phyloP scores from a whole-genome alignment of 1,139 yeast genomes.

The Yamadazyma dendronema region DNA sequence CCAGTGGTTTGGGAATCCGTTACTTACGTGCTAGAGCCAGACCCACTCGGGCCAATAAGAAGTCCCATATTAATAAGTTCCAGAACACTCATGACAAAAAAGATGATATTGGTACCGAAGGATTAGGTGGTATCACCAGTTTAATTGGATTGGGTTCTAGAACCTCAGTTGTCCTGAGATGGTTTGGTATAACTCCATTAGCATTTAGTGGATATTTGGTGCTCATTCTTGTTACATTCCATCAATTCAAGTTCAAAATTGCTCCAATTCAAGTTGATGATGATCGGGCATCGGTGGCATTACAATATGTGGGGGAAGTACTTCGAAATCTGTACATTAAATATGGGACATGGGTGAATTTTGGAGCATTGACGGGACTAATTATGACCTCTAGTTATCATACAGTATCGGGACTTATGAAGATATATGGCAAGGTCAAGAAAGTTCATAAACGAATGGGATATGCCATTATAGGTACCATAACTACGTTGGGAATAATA shows the following conservation, averaged over 20 bases:
- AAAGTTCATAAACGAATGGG: constrained; percentile 34
- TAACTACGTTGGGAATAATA: constrained; percentile 25
- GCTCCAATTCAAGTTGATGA: constrained; percentile 58
- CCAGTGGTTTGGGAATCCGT: constrained; percentile 54
- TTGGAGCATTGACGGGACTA: constrained; percentile 19
- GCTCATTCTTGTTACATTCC: constrained; percentile 45
- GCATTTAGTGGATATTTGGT: constrained; percentile 61
- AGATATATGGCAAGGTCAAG: constrained; percentile 28
- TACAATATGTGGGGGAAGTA: constrained; percentile 53
- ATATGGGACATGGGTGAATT: constrained; percentile 23
- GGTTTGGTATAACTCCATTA: constrained; percentile 40
- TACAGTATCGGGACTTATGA: constrained; percentile 34
- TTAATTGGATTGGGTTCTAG: constrained; percentile 54
- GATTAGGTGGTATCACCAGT: constrained; percentile 58
- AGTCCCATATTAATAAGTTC: constrained; percentile 7
- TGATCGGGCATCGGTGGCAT: constrained; percentile 56
- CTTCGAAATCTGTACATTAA: constrained; percentile 23
- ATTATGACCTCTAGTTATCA: constrained; percentile 34
- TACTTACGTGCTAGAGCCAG: constrained; percentile 21
- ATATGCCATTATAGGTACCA: constrained; percentile 26
- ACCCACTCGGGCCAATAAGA: constrained; percentile 6
- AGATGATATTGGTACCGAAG: constrained; percentile 45
- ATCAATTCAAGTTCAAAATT: constrained; percentile 46
- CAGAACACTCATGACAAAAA: constrained; percentile 13
- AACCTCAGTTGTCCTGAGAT: constrained; percentile 41